phyloP scores from a whole-genome alignment of 202 grass and related monocot genomes.

The Carex sylvatica region DNA sequence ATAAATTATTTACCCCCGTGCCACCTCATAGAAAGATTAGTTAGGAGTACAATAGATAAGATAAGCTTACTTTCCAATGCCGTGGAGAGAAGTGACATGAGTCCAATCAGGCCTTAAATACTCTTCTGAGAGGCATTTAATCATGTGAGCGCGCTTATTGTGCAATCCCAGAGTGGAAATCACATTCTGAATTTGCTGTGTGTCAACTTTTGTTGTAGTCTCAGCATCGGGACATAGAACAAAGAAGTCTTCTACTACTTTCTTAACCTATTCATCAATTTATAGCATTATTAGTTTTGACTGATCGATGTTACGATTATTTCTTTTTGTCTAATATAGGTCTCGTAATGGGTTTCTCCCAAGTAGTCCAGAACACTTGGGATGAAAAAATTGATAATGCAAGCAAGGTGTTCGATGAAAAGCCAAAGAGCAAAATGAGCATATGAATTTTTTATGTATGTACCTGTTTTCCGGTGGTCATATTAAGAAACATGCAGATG shows the following conservation, averaged over 20 bases:
- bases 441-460: not conserved
- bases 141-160: not conserved
- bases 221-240: not conserved
- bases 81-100: constrained; percentile 10
- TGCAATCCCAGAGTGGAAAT: constrained; percentile 9
- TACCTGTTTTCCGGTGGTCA: constrained; percentile 52
- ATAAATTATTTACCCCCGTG: not conserved
- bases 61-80: constrained; percentile 16
- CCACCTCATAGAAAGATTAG: no score
- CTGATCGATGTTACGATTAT: no score
- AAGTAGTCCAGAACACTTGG: not conserved
- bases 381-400: not conserved
- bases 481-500: constrained; percentile 69
- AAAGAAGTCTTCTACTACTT: not conserved
- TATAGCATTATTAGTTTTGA: not conserved
- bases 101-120: constrained; percentile 5
- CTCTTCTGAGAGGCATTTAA: not conserved
- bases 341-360: no score
- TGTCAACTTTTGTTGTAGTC: not conserved
- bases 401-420: not conserved
- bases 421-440: not conserved
- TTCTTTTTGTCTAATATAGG: no score
- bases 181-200: not conserved
- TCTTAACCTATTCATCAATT: not conserved
- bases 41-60: not conserved